Evolutionary conservation across 768 basidiomycete genomes (phyloP).

Genomic region (Hortiboletus campestris): DNA sequence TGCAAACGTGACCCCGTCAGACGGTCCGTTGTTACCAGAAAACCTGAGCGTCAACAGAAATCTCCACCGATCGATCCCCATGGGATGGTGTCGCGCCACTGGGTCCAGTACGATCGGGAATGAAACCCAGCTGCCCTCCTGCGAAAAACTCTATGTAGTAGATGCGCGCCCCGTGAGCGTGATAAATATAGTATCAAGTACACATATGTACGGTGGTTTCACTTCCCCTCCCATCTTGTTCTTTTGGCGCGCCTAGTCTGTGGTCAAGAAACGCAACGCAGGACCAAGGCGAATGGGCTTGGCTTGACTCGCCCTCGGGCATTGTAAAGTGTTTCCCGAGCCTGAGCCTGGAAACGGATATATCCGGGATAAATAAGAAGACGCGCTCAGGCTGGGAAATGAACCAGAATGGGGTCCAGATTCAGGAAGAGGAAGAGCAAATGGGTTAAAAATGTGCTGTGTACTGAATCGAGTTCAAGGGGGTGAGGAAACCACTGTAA

Average conservation of each 20-base stretch:
- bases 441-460: conserved; percentile 9
- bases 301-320: conserved; percentile 6
- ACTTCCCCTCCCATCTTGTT: background rate
- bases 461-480: conserved; percentile 17
- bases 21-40: background rate
- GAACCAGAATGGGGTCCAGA: conserved; percentile 7
- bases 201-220: conserved; percentile 18
- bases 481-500: conserved; percentile 15
- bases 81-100: background rate
- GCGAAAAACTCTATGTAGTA: conserved; percentile 14
- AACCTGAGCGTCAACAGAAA: background rate
- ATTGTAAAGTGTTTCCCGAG: background rate
- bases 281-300: background rate
- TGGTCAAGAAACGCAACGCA: background rate
- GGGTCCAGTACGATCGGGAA: background rate
- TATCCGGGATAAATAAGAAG: conserved; percentile 29
- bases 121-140: background rate
- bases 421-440: conserved; percentile 26
- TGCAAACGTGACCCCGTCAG: background rate
- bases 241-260: conserved; percentile 6
- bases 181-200: conserved; percentile 25
- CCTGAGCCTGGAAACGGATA: conserved; percentile 13
- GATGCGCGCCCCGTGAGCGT: background rate
- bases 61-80: conserved; percentile 14
- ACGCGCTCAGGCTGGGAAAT: conserved; percentile 10